Conservation (phyloP, 1,284 basidiomycete genomes). For the Sporisorium exsertum region DNA sequence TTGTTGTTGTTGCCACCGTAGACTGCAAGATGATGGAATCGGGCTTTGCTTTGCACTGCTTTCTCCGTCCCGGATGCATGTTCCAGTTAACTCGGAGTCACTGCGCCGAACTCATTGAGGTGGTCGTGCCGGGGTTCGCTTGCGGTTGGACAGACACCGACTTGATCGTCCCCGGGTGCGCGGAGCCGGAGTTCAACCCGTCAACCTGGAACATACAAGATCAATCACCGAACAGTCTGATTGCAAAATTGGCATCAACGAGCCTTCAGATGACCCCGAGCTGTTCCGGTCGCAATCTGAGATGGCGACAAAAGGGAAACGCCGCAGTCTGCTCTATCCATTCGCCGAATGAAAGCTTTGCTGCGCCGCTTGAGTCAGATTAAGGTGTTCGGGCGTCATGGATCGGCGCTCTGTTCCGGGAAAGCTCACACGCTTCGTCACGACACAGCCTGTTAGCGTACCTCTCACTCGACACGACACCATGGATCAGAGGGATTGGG, state of each 20-base stretch:
- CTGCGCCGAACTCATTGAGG: neutral
- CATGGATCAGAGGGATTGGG: too few species aligned
- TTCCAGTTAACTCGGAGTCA: neutral
- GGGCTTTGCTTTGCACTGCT: neutral
- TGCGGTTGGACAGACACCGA: too few species aligned
- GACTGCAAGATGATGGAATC: slow-evolving; percentile 13
- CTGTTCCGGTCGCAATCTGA: neutral
- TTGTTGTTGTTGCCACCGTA: neutral
- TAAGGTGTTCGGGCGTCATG: neutral
- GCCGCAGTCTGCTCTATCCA: neutral
- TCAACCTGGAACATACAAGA: too few species aligned
- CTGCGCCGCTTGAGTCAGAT: neutral
- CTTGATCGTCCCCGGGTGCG: too few species aligned
- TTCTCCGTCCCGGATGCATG: slow-evolving; percentile 4
- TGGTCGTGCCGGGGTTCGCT: neutral
- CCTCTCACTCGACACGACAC: neutral
- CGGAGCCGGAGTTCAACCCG: too few species aligned
- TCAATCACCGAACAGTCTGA: too few species aligned
- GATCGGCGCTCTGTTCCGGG: neutral
- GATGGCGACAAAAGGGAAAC: neutral
- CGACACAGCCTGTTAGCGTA: neutral
- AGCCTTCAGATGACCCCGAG: too few species aligned
- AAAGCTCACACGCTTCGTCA: neutral
- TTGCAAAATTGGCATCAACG: too few species aligned
- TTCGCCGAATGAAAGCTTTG: neutral